These are phyloP conservation scores for Penicillium sp. DNA, from an alignment of 2,329 filamentous ascomycete genomes.

Conservation along the genomic window DNA sequence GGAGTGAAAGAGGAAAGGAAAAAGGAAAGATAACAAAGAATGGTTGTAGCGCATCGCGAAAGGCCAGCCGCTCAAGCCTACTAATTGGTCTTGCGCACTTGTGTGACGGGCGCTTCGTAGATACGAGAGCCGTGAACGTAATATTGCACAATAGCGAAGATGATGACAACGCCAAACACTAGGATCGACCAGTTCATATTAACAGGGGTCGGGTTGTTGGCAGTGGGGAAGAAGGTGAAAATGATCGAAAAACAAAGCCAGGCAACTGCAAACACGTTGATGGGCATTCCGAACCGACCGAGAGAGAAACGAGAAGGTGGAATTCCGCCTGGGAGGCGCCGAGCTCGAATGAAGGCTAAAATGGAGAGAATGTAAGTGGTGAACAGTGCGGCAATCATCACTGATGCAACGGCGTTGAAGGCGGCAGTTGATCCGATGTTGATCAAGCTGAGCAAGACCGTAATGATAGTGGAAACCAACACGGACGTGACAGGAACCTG, in stretches of 20 bases:
- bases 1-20: not conserved
- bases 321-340: conserved; percentile 20
- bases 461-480: conserved; percentile 33
- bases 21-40: not conserved
- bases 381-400: conserved; percentile 53
- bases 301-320: conserved; percentile 26
- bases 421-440: conserved; percentile 55
- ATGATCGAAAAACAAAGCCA: conserved; percentile 31
- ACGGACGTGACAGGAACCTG: conserved; percentile 47
- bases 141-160: conserved; percentile 24
- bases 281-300: conserved; percentile 26
- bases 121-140: conserved; percentile 20
- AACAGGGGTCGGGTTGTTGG: conserved; percentile 18
- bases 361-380: conserved; percentile 53
- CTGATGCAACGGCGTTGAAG: conserved; percentile 56
- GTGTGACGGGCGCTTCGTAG: conserved; percentile 24
- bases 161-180: conserved; percentile 24
- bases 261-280: conserved; percentile 29
- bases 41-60: not conserved
- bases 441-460: conserved; percentile 47
- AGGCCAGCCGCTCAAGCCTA: not conserved
- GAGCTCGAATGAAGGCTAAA: conserved; percentile 21
- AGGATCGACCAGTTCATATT: conserved; percentile 30
- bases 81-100: conserved; percentile 21
- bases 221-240: conserved; percentile 34